phyloP scores from a whole-genome alignment of 305 asterid species.

The Fraxinus floribunda region DNA sequence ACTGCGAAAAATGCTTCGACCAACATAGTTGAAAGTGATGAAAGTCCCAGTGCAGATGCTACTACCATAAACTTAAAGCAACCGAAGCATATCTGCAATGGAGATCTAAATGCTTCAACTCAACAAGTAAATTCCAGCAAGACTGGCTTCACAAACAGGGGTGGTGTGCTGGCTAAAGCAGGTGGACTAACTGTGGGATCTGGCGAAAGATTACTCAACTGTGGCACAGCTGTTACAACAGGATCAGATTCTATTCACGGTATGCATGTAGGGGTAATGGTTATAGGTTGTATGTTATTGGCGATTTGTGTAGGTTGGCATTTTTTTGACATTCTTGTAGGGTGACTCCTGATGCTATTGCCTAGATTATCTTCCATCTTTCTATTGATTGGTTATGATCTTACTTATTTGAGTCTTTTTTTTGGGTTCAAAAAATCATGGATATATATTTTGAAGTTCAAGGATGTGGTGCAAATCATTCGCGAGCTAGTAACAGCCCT shows the following conservation, averaged over 20 bases:
- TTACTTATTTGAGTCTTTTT: background rate
- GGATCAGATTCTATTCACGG: constrained; percentile 54
- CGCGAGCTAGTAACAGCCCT: constrained; percentile 46
- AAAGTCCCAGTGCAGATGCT: constrained; percentile 56
- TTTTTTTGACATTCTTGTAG: constrained; percentile 2
- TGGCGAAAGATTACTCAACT: constrained; percentile 46
- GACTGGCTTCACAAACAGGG: constrained; percentile 45
- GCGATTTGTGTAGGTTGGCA: constrained; percentile 12
- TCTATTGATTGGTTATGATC: background rate
- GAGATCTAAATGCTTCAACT: constrained; percentile 56
- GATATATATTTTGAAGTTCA: constrained; percentile 28
- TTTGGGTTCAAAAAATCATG: constrained; percentile 18
- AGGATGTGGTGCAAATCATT: constrained; percentile 49
- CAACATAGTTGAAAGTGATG: constrained; percentile 56
- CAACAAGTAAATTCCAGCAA: constrained; percentile 41
- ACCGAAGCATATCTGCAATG: constrained; percentile 53
- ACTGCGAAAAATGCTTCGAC: constrained; percentile 37
- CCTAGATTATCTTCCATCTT: background rate
- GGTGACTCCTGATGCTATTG: background rate
- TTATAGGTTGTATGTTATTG: constrained; percentile 16
- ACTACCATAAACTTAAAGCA: constrained; percentile 52
- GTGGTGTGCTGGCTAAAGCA: constrained; percentile 43
- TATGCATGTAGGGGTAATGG: constrained; percentile 22
- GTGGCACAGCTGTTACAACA: constrained; percentile 42
- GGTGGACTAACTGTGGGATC: constrained; percentile 38